Evolutionary conservation across 2,329 filamentous ascomycete genomes (phyloP).

Genomic region (Niveomyces coronatus): DNA sequence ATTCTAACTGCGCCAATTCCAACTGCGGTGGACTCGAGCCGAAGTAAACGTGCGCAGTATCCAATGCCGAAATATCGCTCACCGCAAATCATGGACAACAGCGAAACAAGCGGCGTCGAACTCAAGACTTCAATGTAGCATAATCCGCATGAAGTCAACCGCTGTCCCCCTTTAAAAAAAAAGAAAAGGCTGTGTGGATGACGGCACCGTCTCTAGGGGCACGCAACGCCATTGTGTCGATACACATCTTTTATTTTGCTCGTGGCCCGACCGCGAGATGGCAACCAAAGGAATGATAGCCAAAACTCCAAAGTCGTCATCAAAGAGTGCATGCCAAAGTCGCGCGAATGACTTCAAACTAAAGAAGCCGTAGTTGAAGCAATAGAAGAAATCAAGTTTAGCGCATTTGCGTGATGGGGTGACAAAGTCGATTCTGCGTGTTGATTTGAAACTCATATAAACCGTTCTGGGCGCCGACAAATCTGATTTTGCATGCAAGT

Average conservation of each 20-base stretch:
- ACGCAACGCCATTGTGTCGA: too few species aligned
- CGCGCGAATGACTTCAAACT: slow-evolving; percentile 1
- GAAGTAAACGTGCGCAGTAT: too few species aligned
- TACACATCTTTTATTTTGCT: too few species aligned
- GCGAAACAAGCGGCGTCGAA: background rate
- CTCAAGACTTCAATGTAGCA: background rate
- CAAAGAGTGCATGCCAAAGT: slow-evolving; percentile 7
- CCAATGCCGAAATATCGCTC: background rate
- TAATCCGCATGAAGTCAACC: background rate
- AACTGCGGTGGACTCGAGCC: too few species aligned
- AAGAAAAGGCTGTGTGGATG: too few species aligned
- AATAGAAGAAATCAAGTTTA: slow-evolving; percentile 22
- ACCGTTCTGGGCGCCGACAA: slow-evolving; percentile 57
- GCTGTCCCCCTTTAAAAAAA: background rate
- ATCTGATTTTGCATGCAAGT: slow-evolving; percentile 31
- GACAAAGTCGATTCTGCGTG: slow-evolving; percentile 47
- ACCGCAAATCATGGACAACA: background rate
- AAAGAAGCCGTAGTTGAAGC: background rate
- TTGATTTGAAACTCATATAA: slow-evolving; percentile 67
- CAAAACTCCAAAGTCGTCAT: slow-evolving; percentile 1
- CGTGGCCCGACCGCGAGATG: background rate
- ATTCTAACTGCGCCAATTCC: too few species aligned
- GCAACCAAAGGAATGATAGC: background rate
- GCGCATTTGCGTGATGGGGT: slow-evolving; percentile 43
- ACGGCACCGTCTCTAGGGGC: too few species aligned